Evolutionary conservation across 2,329 filamentous ascomycete genomes (phyloP).

Genomic region (Rasamsonia emersonii): DNA sequence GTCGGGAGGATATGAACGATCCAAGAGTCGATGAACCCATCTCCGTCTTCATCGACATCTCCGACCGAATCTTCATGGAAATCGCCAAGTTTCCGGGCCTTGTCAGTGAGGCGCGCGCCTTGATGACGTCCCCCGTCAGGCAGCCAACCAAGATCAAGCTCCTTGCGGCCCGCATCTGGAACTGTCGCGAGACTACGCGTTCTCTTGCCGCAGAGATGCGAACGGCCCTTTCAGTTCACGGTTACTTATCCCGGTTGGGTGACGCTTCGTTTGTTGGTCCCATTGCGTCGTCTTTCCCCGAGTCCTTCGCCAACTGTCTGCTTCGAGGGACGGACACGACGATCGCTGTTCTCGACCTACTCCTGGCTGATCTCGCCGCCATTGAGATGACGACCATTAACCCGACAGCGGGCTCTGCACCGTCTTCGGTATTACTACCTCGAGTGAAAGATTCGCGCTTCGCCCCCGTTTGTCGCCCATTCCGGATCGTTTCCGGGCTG

Average conservation of each 20-base stretch:
- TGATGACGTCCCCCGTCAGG: slow-evolving; percentile 2
- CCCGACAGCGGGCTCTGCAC: too few relatives aligned
- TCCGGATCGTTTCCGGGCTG: too few relatives aligned
- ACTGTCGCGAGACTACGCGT: slow-evolving; percentile 3
- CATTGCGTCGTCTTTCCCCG: slow-evolving; percentile 15
- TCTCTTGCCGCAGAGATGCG: slow-evolving; percentile 9
- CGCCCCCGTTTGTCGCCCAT: too few relatives aligned
- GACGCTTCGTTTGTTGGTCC: slow-evolving; percentile 13
- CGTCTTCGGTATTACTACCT: too few relatives aligned
- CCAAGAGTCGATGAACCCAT: slow-evolving; percentile 13
- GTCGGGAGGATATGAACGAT: slow-evolving; percentile 18
- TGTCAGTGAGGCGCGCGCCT: slow-evolving; percentile 9
- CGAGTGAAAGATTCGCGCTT: too few relatives aligned
- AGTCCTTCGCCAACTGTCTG: slow-evolving; percentile 15
- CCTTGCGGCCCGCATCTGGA: slow-evolving; percentile 4
- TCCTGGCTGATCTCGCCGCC: slow-evolving; percentile 11
- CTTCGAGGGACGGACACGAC: slow-evolving; percentile 13
- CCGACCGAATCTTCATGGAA: slow-evolving; percentile 17
- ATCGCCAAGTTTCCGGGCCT: slow-evolving; percentile 16
- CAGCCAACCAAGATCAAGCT: neutral
- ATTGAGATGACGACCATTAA: too few relatives aligned
- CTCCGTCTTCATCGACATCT: slow-evolving; percentile 16
- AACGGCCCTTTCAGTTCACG: slow-evolving; percentile 10
- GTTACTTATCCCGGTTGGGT: slow-evolving; percentile 5
- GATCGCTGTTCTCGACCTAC: slow-evolving; percentile 10